These are phyloP conservation scores for Talaromyces trachyspermus DNA, from an alignment of 495 filamentous ascomycete genomes.

Conservation along the genomic window DNA sequence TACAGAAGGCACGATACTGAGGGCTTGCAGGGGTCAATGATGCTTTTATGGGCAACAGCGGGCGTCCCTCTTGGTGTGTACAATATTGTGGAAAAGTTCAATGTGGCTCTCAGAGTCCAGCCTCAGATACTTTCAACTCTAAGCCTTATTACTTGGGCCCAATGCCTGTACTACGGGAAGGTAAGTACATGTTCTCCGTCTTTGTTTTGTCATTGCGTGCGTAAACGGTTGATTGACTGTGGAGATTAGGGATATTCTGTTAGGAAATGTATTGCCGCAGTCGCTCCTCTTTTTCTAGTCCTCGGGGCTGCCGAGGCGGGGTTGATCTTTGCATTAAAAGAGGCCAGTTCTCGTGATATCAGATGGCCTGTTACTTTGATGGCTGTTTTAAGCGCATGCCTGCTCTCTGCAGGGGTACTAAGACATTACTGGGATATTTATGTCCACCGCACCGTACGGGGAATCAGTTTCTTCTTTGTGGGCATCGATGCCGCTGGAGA, in stretches of 20 bases:
- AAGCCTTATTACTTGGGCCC: constrained; percentile 57
- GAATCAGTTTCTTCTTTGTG: constrained; percentile 60
- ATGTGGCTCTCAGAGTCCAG: constrained; percentile 52
- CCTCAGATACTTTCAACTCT: constrained; percentile 54
- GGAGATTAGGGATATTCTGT: constrained; percentile 38
- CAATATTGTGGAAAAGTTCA: constrained; percentile 55
- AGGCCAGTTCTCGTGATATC: constrained; percentile 25
- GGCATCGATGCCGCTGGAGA: constrained; percentile 58
- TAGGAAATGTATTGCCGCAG: constrained; percentile 31
- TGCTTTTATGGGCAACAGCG: constrained; percentile 59
- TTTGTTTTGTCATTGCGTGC: background rate
- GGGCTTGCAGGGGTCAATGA: constrained; percentile 56
- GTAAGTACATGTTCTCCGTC: constrained; percentile 12
- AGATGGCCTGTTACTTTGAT: constrained; percentile 51
- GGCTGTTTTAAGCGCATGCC: constrained; percentile 49
- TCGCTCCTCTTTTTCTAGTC: constrained; percentile 25
- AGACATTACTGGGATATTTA: constrained; percentile 56
- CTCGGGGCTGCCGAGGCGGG: constrained; percentile 46
- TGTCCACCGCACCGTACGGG: constrained; percentile 49
- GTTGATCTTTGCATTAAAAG: constrained; percentile 43
- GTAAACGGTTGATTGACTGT: constrained; percentile 6
- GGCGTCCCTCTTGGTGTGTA: constrained; percentile 59
- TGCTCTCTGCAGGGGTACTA: constrained; percentile 49
- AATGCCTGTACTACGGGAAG: constrained; percentile 57
- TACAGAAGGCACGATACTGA: constrained; percentile 51